phyloP scores from a whole-genome alignment of 2,329 filamentous ascomycete species.

The Cordyceps tenuipes region DNA sequence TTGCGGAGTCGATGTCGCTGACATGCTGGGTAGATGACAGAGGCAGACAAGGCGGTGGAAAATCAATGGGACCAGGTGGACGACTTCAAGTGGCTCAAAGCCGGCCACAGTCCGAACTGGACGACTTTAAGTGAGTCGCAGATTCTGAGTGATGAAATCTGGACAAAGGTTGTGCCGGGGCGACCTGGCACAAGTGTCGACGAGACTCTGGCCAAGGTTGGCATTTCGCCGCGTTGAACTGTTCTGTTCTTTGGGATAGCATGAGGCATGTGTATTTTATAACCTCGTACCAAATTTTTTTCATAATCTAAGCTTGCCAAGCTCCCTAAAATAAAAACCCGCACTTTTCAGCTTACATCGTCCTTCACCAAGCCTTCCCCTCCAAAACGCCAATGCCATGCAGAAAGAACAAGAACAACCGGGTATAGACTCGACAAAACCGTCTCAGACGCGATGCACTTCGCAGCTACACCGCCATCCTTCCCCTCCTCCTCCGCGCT shows the following conservation, averaged over 20 bases:
- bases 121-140: conserved; percentile 53
- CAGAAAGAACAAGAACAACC: not conserved
- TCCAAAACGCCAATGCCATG: conserved; percentile 7
- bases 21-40: conserved; percentile 16
- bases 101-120: conserved; percentile 85
- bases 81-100: conserved; percentile 96
- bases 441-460: too few species aligned
- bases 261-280: not conserved
- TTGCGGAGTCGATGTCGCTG: not conserved
- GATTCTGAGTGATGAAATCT: conserved; percentile 53
- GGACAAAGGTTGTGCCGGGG: conserved; percentile 60
- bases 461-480: too few species aligned
- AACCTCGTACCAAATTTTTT: not conserved
- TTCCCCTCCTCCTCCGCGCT: not conserved
- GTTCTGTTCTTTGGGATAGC: not conserved
- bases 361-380: not conserved
- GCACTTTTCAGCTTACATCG: not conserved
- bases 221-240: conserved; percentile 23
- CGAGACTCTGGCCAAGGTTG: conserved; percentile 53
- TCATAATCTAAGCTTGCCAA: not conserved
- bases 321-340: not conserved
- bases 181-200: conserved; percentile 52
- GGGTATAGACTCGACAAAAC: too few species aligned
- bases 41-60: conserved; percentile 24
- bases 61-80: conserved; percentile 89